These are phyloP conservation scores for Decorospora gaudefroyi DNA, from an alignment of 2,329 filamentous ascomycete genomes.

Conservation along the genomic window DNA sequence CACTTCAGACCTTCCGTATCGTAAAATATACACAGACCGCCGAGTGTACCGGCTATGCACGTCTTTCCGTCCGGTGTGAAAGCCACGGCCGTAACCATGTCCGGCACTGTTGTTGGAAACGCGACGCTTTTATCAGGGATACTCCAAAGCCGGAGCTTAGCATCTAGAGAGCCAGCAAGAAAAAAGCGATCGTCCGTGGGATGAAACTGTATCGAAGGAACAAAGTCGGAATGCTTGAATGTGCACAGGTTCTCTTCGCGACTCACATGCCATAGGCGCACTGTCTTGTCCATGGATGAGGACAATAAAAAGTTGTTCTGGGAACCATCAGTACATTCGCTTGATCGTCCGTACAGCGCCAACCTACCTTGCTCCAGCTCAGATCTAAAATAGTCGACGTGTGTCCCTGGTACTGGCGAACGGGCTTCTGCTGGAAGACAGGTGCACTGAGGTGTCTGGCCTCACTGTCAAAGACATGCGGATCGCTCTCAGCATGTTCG, in stretches of 20 bases:
- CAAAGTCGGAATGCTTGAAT: constrained; percentile 93
- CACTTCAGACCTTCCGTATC: constrained; percentile 88
- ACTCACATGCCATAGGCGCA: constrained; percentile 89
- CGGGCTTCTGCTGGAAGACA: constrained; percentile 79
- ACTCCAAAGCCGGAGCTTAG: constrained; percentile 88
- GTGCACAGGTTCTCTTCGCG: constrained; percentile 85
- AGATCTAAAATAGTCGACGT: constrained; percentile 84
- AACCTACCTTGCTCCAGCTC: constrained; percentile 86
- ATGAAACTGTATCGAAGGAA: constrained; percentile 93
- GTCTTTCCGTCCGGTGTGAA: constrained; percentile 92
- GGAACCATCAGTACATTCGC: neutral
- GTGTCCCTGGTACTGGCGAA: constrained; percentile 82
- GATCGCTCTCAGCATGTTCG: constrained; percentile 69
- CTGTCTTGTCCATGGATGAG: constrained; percentile 97
- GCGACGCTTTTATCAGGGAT: constrained; percentile 96
- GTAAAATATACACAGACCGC: constrained; percentile 85
- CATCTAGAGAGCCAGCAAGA: constrained; percentile 87
- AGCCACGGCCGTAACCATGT: constrained; percentile 90
- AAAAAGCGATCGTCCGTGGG: constrained; percentile 96
- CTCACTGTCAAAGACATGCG: constrained; percentile 51
- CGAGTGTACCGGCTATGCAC: constrained; percentile 84
- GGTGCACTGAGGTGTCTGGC: constrained; percentile 78
- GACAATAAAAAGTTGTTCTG: constrained; percentile 93
- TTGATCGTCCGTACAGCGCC: neutral
- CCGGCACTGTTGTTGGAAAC: constrained; percentile 73